Conservation (phyloP, 2,329 filamentous ascomycete genomes). For the Xylaria sp. region DNA sequence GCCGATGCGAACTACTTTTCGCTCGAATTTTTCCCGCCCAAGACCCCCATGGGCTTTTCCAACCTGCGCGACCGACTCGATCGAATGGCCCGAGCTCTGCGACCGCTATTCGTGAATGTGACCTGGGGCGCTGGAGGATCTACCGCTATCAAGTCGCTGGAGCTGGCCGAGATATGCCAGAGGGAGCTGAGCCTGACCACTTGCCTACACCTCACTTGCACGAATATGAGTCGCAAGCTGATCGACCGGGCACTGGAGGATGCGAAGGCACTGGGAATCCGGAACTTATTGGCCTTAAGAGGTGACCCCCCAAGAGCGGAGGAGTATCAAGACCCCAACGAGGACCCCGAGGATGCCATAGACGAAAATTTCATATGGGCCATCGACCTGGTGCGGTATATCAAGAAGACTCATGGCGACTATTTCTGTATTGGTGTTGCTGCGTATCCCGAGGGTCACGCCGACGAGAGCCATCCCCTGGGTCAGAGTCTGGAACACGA, state of each 20-base stretch:
- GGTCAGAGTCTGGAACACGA: conserved; percentile 75
- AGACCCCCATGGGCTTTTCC: conserved; percentile 92
- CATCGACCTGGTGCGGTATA: conserved; percentile 86
- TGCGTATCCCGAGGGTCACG: conserved; percentile 92
- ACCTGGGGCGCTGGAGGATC: conserved; percentile 97
- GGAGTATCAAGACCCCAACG: conserved; percentile 75
- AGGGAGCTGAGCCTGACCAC: conserved; percentile 89
- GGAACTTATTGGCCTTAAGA: conserved; percentile 89
- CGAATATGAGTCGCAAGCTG: conserved; percentile 87
- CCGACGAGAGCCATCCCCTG: conserved; percentile 81
- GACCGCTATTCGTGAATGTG: conserved; percentile 93
- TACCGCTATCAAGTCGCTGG: conserved; percentile 86
- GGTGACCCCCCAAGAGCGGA: conserved; percentile 89
- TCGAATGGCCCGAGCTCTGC: conserved; percentile 89
- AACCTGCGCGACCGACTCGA: conserved; percentile 92
- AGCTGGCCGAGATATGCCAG: conserved; percentile 94
- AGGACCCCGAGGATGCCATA: conserved; percentile 59
- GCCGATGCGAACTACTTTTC: conserved; percentile 86
- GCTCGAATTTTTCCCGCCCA: conserved; percentile 98
- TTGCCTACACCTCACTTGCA: conserved; percentile 94
- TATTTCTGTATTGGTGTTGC: conserved; percentile 97
- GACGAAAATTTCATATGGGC: conserved; percentile 87
- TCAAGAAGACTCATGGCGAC: conserved; percentile 81
- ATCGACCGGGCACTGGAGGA: conserved; percentile 90
- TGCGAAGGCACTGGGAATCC: conserved; percentile 85